Evolutionary conservation across 2,329 filamentous ascomycete species (phyloP).

Genomic region (Ophiostoma sp.): DNA sequence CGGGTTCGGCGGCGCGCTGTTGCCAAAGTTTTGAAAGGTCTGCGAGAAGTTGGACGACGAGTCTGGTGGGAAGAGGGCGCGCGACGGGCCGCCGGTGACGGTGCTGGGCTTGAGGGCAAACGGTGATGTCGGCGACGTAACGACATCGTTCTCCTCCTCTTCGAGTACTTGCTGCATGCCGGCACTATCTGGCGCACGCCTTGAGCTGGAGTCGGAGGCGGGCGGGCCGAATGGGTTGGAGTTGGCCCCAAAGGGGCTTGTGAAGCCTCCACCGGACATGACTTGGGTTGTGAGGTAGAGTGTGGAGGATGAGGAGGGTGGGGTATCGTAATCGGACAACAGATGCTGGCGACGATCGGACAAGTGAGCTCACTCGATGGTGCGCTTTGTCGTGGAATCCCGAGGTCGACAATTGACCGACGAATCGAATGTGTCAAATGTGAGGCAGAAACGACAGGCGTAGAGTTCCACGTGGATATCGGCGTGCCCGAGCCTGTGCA

Average conservation of each 20-base stretch:
- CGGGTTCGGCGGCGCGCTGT: slow-evolving; percentile 52
- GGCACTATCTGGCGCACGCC: slow-evolving; percentile 23
- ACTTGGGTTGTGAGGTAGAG: neutral
- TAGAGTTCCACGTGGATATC: neutral
- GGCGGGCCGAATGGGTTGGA: slow-evolving; percentile 69
- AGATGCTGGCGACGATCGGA: neutral
- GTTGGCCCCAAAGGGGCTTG: slow-evolving; percentile 67
- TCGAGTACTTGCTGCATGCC: slow-evolving; percentile 65
- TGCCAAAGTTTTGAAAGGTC: too few relatives aligned
- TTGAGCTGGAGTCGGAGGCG: slow-evolving; percentile 47
- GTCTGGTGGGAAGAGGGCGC: slow-evolving; percentile 17
- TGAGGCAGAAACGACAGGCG: neutral
- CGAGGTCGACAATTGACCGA: neutral
- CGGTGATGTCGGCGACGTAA: slow-evolving; percentile 64
- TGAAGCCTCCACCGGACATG: slow-evolving; percentile 74
- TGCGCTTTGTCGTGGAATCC: neutral
- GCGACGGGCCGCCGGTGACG: slow-evolving; percentile 1
- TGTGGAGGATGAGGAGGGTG: neutral
- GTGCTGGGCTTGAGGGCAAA: slow-evolving; percentile 37
- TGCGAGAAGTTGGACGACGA: slow-evolving; percentile 36
- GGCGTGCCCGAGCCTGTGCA: neutral
- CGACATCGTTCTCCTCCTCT: slow-evolving; percentile 76
- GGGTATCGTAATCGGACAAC: neutral
- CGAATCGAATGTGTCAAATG: too few relatives aligned
- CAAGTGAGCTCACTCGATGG: neutral